Base-by-base conservation (phyloP, 83 land plant species). In the Picea engelmannii region DNA sequence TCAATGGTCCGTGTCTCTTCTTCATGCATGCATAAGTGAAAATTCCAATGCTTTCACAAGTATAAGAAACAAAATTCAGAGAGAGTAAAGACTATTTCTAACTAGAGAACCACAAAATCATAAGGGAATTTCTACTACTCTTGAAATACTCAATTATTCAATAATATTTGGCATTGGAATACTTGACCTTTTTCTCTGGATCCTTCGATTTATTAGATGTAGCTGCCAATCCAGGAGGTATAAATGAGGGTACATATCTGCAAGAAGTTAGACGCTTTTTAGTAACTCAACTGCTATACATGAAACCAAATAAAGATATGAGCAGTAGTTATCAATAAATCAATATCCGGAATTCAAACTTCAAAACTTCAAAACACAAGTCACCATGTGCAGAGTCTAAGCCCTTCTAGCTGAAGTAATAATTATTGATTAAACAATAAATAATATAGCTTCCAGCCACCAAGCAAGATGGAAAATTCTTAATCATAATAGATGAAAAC, bases 211-310 rank as follows among this genome's bases (percentile, higher is more conserved):
- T 94, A 80, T 81, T 85, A 55, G 81, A 83, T 44, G 81, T 80
- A 44, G 93, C 85, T 82, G 97, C 93, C 89, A 94, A 85, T 35
- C 95, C 90, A 84, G 99, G 97, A 80, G 99, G 99, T 24, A 98
- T 85, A 79, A 98, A 98, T 66, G 99, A 98, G 77, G 99, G 99
- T 27, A 98, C 93, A 87, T 98, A 98, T 88, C 99, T 98, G 93
- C 83, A 83, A 61, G 12, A 61, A 20, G 42, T 27, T 24, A 60
- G 58, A 78, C 66, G 31, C 11, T 31, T 25, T 38, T 78, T 40
- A 61, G 66, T 13, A 20, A 15, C 31, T 49, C 17, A 69, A 38
- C 42, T 15, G 17, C 47, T 15, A 35, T 16, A 17, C 15, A 69
- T 55, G 42, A 69, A 69, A 10, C 15, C 62, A 24, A 23, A 59